A percentile compares a stretch with the other conserved stretches of the same genome.
Conservation (phyloP, 768 basidiomycete genomes). For the Tricholomella constricta region DNA sequence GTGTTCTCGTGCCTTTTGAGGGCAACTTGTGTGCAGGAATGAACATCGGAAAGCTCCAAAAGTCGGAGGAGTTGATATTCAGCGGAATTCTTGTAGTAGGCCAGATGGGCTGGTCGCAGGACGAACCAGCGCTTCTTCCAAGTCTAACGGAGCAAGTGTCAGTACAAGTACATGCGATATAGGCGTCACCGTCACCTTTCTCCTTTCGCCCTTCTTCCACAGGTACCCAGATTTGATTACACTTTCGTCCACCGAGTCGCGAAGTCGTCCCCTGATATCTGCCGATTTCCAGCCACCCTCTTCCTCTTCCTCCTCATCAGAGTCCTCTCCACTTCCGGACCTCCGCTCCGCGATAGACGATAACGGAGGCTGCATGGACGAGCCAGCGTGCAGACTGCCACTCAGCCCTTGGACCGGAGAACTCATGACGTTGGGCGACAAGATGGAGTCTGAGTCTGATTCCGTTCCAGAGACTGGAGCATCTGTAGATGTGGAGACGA, state of each 20-base stretch:
- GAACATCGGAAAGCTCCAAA: slow-evolving; percentile 84
- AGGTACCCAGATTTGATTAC: slow-evolving; percentile 92
- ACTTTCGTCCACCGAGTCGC: slow-evolving; percentile 60
- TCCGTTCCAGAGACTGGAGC: slow-evolving; percentile 68
- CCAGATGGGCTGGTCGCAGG: slow-evolving; percentile 85
- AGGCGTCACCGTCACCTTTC: slow-evolving; percentile 68
- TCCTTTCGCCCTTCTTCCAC: slow-evolving; percentile 96
- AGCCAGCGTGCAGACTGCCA: slow-evolving; percentile 30
- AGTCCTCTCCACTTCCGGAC: slow-evolving; percentile 72
- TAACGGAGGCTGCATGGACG: slow-evolving; percentile 53
- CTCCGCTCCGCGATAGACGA: slow-evolving; percentile 79
- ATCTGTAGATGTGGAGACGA: slow-evolving; percentile 16
- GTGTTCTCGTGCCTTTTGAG: slow-evolving; percentile 89
- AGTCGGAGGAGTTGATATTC: slow-evolving; percentile 93
- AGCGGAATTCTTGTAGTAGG: slow-evolving; percentile 94
- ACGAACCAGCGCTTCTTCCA: slow-evolving; percentile 99
- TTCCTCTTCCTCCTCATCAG: slow-evolving; percentile 74
- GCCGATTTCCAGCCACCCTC: slow-evolving; percentile 66
- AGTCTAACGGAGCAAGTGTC: slow-evolving; percentile 53
- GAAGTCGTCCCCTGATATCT: slow-evolving; percentile 42
- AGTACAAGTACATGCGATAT: slow-evolving; percentile 1
- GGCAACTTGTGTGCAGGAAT: slow-evolving; percentile 83
- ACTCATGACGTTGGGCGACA: slow-evolving; percentile 53
- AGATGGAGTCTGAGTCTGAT: slow-evolving; percentile 81
- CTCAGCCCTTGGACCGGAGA: slow-evolving; percentile 34